Percentiles rank a stretch among this genome's conserved stretches.
Evolutionary conservation across 2,329 filamentous ascomycete species (phyloP).

Genomic region (Fusarium buharicum): DNA sequence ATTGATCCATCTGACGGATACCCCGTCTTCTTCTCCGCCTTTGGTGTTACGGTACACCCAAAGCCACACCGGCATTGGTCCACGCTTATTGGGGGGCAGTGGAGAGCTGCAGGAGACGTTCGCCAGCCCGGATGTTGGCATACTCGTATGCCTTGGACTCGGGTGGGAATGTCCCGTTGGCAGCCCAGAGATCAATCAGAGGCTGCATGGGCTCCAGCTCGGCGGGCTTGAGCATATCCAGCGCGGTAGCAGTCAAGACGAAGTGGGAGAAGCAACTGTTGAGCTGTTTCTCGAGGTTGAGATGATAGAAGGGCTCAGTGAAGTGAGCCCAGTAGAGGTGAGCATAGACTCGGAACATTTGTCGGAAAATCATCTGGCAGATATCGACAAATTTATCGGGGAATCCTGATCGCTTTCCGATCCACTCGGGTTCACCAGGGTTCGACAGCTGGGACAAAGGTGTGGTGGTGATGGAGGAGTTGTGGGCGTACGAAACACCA

Average conservation of each 20-base stretch:
- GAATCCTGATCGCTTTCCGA: constrained; percentile 93
- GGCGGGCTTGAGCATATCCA: constrained; percentile 85
- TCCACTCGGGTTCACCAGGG: constrained; percentile 75
- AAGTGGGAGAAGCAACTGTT: constrained; percentile 92
- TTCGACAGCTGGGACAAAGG: constrained; percentile 72
- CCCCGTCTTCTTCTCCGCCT: constrained; percentile 23
- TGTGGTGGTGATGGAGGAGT: constrained; percentile 67
- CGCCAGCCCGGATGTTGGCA: constrained; percentile 69
- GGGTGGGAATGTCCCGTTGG: constrained; percentile 85
- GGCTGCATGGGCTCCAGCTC: constrained; percentile 97
- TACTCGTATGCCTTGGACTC: constrained; percentile 75
- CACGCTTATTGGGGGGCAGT: constrained; percentile 46
- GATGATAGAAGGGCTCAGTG: constrained; percentile 82
- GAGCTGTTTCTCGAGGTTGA: constrained; percentile 81
- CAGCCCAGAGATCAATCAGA: constrained; percentile 89
- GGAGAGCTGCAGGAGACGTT: constrained; percentile 65
- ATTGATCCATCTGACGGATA: constrained; percentile 18
- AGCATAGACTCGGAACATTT: constrained; percentile 98
- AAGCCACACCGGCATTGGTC: constrained; percentile 6
- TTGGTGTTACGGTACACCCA: constrained; percentile 27
- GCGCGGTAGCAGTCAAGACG: constrained; percentile 79
- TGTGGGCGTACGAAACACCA: constrained; percentile 72
- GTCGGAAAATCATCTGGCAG: constrained; percentile 93
- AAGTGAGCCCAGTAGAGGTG: constrained; percentile 99
- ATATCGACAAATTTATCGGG: constrained; percentile 89